A percentile compares a stretch with the other conserved stretches of the same genome.
These are phyloP conservation scores for Suhomyces faveliae DNA, from an alignment of 805 yeast species.

Conservation along the genomic window DNA sequence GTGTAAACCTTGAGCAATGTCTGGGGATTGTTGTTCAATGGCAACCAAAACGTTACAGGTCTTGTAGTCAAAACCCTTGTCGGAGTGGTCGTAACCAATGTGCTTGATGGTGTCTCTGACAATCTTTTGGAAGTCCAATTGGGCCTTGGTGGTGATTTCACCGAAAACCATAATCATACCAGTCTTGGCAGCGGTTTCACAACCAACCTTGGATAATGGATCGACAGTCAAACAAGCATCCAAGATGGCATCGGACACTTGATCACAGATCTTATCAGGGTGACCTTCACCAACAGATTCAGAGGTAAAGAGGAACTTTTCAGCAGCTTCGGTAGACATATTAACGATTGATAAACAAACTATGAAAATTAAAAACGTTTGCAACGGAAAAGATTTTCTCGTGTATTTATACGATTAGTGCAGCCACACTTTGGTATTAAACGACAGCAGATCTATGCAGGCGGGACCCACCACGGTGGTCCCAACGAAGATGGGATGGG, in stretches of 20 bases:
- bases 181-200: conserved; percentile 99
- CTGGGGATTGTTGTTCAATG: conserved; percentile 98
- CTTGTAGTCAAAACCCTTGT: conserved; percentile 97
- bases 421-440: conserved; percentile 5
- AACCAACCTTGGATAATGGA: conserved; percentile 97
- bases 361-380: neutral
- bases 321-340: conserved; percentile 16
- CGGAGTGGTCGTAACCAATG: conserved; percentile 95
- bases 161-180: conserved; percentile 99
- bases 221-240: conserved; percentile 96
- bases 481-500: conserved; percentile 2
- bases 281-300: conserved; percentile 95
- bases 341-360: conserved; percentile 1
- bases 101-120: conserved; percentile 98
- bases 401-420: conserved; percentile 6
- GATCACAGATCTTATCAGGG: conserved; percentile 97
- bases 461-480: conserved; percentile 3
- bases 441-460: too few species aligned
- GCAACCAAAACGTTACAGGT: conserved; percentile 99
- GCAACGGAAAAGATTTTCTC: conserved; percentile 1
- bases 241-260: conserved; percentile 95
- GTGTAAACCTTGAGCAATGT: conserved; percentile 99
- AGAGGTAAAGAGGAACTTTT: conserved; percentile 66
- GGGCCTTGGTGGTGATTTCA: conserved; percentile 97
- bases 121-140: conserved; percentile 93